A percentile compares a stretch with the other conserved stretches of the same genome.
Conservation (phyloP, 257 asterid genomes). For the Solanum dulcamara region DNA sequence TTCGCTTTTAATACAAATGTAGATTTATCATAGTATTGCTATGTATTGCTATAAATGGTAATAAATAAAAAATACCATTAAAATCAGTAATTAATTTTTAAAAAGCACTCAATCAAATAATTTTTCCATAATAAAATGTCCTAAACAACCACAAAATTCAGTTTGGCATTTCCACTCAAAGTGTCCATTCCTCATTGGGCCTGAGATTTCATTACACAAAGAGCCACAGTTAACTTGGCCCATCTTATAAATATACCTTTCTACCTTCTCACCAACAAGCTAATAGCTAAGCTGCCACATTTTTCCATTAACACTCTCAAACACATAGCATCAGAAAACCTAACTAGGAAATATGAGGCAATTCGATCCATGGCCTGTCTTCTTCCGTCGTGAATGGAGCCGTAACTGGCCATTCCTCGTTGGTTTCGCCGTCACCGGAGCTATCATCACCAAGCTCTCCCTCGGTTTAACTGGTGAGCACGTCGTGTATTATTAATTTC, state of each 20-base stretch:
- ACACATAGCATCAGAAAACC: not conserved
- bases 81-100: too few relatives aligned
- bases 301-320: not conserved
- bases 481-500: not conserved
- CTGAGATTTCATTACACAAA: not conserved
- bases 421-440: slow-evolving; percentile 27
- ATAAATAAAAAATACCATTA: too few relatives aligned
- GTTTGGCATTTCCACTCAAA: too few relatives aligned
- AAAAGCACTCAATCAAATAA: too few relatives aligned
- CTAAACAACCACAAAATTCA: too few relatives aligned
- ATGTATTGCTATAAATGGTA: too few relatives aligned
- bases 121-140: too few relatives aligned
- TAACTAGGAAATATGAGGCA: slow-evolving; percentile 13
- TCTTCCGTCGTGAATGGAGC: slow-evolving; percentile 21
- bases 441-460: slow-evolving; percentile 22
- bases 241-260: not conserved
- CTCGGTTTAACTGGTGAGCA: slow-evolving; percentile 20
- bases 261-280: not conserved
- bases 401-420: slow-evolving; percentile 29
- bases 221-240: not conserved
- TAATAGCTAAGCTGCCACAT: not conserved
- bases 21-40: too few relatives aligned
- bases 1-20: too few relatives aligned
- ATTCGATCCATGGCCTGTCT: slow-evolving; percentile 28
- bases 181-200: not conserved